Percentiles rank a stretch among this genome's conserved stretches.
phyloP scores from a whole-genome alignment of 2,329 filamentous ascomycete genomes.

The Phialophora chinensis region DNA sequence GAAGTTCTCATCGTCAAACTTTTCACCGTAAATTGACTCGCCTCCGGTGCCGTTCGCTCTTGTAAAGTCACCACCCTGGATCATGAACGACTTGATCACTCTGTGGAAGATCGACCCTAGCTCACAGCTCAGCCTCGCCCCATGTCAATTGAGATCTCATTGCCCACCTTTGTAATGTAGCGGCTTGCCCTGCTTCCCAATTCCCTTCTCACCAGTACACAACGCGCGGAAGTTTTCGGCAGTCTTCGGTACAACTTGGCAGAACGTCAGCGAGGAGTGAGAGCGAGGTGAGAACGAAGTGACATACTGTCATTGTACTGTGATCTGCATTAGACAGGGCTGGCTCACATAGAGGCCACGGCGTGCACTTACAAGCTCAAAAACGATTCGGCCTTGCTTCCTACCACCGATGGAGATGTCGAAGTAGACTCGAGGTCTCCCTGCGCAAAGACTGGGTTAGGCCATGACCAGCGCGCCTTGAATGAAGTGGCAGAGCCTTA shows the following conservation, averaged over 20 bases:
- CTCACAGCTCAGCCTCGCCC: slow-evolving; percentile 14
- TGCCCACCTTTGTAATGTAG: slow-evolving; percentile 79
- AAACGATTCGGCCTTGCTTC: slow-evolving; percentile 76
- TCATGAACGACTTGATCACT: slow-evolving; percentile 99
- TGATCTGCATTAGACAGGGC: slow-evolving; percentile 23
- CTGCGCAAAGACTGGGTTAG: slow-evolving; percentile 43
- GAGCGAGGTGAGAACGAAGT: neutral
- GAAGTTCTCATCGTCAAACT: slow-evolving; percentile 98
- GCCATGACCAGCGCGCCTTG: neutral
- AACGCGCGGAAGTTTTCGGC: slow-evolving; percentile 94
- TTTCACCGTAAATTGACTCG: slow-evolving; percentile 96
- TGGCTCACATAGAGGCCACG: neutral
- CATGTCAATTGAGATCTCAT: slow-evolving; percentile 2
- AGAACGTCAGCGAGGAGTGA: slow-evolving; percentile 53
- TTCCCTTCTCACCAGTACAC: slow-evolving; percentile 93
- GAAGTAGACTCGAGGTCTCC: slow-evolving; percentile 85
- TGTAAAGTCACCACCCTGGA: slow-evolving; percentile 97
- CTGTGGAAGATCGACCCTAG: slow-evolving; percentile 85
- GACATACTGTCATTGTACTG: slow-evolving; percentile 38
- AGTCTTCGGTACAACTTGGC: slow-evolving; percentile 83
- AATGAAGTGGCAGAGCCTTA: slow-evolving; percentile 19
- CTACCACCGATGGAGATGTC: slow-evolving; percentile 82
- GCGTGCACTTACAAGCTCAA: slow-evolving; percentile 73
- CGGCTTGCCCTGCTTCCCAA: slow-evolving; percentile 79
- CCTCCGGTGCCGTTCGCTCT: slow-evolving; percentile 92